Evolutionary conservation across 768 basidiomycete species (phyloP), one percentile per base, ranked within the genome.

Genomic region (Termitomyces eurrhizus): DNA sequence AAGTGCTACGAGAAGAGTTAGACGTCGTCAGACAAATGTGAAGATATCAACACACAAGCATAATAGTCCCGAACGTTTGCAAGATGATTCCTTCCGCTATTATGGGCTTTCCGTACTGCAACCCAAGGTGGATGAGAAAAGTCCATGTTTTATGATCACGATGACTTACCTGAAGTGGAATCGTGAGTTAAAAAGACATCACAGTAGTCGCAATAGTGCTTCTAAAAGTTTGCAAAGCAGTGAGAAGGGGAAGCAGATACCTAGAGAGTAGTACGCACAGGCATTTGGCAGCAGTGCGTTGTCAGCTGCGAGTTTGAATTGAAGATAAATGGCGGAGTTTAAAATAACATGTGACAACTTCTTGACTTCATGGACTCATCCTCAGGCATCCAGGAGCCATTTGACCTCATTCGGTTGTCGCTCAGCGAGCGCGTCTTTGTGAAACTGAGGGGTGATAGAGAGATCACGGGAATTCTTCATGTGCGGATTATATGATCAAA

Each of bases 361-460:
- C 59, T 63, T 57, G 49, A 57, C 58, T 64, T 63, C 35, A 92
- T 92, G 90, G 90, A 92, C 74, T 68, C 86, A 68, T 81, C 86
- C 57, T 79, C 86, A 60, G 85, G 87, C 65, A 93, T 94, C 71
- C 92, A 94, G 75, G 95, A 97, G 73, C 97, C 97, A 24, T 93
- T 99, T 75, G 97, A 99, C 74, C 86, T 98, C 68, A 96, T 99
- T 70, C 85, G 95, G 63, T 83, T 98, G 37, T 96, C 95, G 42
- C 85, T 99, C 64, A 94, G 92, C 70, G 97, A 99, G 80, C 93
- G 95, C 56, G 96, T 99, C 7, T 97, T 95, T 75, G 93, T 99
- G 65, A 99, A 99, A 75, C 83, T 99, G 63, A 80, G 97, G 66
- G 97, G 97, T 21, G 96, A 98, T 71, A 82, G 97, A 53, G 90